phyloP scores from a whole-genome alignment of 805 yeast species.

The Cyberlindnera lachancei region DNA sequence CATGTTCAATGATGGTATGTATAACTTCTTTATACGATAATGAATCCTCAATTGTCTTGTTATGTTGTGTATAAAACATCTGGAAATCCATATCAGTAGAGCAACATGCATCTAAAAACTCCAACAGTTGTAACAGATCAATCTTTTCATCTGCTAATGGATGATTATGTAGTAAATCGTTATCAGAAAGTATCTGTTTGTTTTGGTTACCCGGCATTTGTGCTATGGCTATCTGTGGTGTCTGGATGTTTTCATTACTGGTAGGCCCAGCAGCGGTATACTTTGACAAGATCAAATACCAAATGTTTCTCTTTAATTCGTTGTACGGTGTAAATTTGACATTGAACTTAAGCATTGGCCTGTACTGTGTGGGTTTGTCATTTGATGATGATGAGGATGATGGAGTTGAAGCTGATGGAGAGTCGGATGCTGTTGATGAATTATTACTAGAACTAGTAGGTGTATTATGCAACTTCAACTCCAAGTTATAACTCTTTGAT shows the following conservation, averaged over 20 bases:
- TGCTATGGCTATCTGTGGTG: no score
- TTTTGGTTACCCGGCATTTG: no score
- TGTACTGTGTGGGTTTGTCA: no score
- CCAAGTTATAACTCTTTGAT: conserved; percentile 31
- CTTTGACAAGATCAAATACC: conserved; percentile 55
- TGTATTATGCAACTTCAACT: conserved; percentile 27
- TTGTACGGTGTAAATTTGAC: conserved; percentile 64
- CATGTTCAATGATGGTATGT: conserved; percentile 39
- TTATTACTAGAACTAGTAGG: no score
- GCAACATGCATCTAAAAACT: conserved; percentile 12
- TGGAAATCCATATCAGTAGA: no score
- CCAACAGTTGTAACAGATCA: conserved; percentile 51
- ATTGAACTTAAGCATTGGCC: conserved; percentile 50
- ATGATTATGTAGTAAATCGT: no score
- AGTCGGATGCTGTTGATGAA: no score
- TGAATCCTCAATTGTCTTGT: conserved; percentile 26
- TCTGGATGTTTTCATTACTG: no score
- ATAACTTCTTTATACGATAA: conserved; percentile 49
- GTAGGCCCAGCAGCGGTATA: no score
- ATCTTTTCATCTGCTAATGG: conserved; percentile 33
- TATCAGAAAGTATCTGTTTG: no score
- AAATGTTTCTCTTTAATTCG: conserved; percentile 56
- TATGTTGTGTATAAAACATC: conserved; percentile 11
- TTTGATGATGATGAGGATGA: no score
- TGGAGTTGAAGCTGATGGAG: no score